phyloP scores from a whole-genome alignment of 2,329 filamentous ascomycete genomes.

The Xylaria polymorpha region DNA sequence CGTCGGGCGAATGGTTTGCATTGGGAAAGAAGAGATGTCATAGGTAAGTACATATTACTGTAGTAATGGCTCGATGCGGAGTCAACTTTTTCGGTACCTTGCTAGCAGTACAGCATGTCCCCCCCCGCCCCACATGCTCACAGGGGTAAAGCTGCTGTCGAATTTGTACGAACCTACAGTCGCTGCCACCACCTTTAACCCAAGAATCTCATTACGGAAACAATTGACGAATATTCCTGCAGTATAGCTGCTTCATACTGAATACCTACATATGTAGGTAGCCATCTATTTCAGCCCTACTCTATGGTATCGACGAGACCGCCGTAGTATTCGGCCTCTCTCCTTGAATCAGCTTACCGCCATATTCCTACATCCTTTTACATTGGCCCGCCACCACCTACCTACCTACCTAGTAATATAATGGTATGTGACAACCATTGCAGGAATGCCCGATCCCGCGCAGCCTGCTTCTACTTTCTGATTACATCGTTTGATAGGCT shows the following conservation, averaged over 20 bases:
- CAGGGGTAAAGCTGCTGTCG: neutral
- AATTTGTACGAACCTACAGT: neutral
- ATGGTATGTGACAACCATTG: neutral
- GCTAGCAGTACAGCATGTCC: no score
- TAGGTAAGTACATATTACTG: neutral
- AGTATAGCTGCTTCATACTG: neutral
- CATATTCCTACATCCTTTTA: neutral
- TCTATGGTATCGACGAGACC: no score
- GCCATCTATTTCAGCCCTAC: no score
- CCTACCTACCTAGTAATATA: no score
- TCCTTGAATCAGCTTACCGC: neutral
- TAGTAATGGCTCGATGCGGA: neutral
- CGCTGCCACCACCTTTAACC: no score
- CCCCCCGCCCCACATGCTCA: no score
- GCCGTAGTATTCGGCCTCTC: neutral
- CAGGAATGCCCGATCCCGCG: neutral
- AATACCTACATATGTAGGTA: no score
- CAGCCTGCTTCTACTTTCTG: neutral
- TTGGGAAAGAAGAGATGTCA: slow-evolving; percentile 8
- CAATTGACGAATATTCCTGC: no score
- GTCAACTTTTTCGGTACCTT: no score
- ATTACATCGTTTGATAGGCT: neutral
- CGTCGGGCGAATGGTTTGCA: neutral
- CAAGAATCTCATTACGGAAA: no score
- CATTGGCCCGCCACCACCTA: neutral